Percentiles rank a stretch among this genome's conserved stretches.
phyloP scores from a whole-genome alignment of 2,329 filamentous ascomycete species.

The Colletotrichum liaoningense region DNA sequence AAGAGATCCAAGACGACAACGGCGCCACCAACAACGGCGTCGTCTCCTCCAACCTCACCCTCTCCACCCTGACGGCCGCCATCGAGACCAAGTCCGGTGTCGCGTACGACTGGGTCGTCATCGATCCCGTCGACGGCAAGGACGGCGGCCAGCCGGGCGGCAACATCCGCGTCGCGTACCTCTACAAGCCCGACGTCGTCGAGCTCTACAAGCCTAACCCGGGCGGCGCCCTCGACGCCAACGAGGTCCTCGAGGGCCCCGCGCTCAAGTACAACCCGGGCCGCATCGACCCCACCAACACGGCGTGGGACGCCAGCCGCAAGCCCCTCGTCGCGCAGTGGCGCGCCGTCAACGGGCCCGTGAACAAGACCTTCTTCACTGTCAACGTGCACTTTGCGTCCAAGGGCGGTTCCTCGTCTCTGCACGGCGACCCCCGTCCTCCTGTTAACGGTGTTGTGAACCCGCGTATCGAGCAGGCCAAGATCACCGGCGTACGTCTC shows the following conservation, averaged over 20 bases:
- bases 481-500: slow-evolving; percentile 64
- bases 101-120: slow-evolving; percentile 69
- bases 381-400: slow-evolving; percentile 77
- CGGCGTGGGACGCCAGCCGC: slow-evolving; percentile 69
- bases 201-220: slow-evolving; percentile 69
- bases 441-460: slow-evolving; percentile 74
- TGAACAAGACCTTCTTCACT: slow-evolving; percentile 71
- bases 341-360: slow-evolving; percentile 64
- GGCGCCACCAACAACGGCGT: slow-evolving; percentile 71
- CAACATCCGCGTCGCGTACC: slow-evolving; percentile 78
- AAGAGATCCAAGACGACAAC: slow-evolving; percentile 77
- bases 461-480: slow-evolving; percentile 66
- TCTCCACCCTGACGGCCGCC: slow-evolving; percentile 64
- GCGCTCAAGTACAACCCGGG: slow-evolving; percentile 77
- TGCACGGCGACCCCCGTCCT: slow-evolving; percentile 74
- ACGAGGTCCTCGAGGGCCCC: slow-evolving; percentile 67
- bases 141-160: slow-evolving; percentile 77
- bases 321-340: slow-evolving; percentile 77
- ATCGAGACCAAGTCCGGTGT: slow-evolving; percentile 60
- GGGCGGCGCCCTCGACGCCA: slow-evolving; percentile 65
- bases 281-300: slow-evolving; percentile 71
- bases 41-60: slow-evolving; percentile 67
- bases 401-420: slow-evolving; percentile 73
- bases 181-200: slow-evolving; percentile 72
- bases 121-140: slow-evolving; percentile 68